Evolutionary conservation across 768 basidiomycete genomes (phyloP), one percentile per base, ranked within the genome.

Genomic region (Mycena polygramma): DNA sequence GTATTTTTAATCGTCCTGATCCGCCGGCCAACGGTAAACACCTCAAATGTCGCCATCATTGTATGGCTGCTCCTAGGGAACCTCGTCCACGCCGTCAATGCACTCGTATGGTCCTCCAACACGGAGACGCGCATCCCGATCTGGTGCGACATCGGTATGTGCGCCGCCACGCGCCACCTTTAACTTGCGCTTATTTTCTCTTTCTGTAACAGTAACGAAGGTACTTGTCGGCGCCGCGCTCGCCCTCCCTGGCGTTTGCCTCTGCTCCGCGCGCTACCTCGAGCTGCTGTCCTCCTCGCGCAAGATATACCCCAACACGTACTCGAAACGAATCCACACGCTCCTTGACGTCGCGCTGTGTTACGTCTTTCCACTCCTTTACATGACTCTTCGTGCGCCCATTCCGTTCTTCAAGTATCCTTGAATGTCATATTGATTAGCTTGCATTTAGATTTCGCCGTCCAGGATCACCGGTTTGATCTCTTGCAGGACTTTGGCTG

Each of bases 91-190:
- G 63, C 51, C 36, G 49, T 70, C 36, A 70, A 70, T 45, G 57
- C 69, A 9, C n/a, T 70, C 52, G 51, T 70, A 49, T 70, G 68
- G 68, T 43, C 63, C 13, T 64, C 63, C 49, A 63, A 64, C 37
- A 41, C 52, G 51, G 39, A 53, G 35, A 1, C 14, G 2, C 57
- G 58, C 10, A 26, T 65, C 48, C 63, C 63, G 7, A 35, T 70
- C 24, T 70, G 69, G 69, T 70, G 69, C n/a, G 69, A 70, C 30
- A 70, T 68, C 20, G 67, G 67, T 70, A 61, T 26, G 68, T 58
- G 30, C 26, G 41, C 46, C 35, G 26, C 59, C 39, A 6, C 11
- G 14, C 2, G 14, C 7, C 15, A 24, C 15, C 11, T 15, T 35
- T 0, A 0, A 30, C 30, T 19, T 39, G 11, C 46, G 24, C 15